These are phyloP conservation scores for Furcasterigmium sp. DNA, from an alignment of 2,329 filamentous ascomycete genomes.

Conservation along the genomic window DNA sequence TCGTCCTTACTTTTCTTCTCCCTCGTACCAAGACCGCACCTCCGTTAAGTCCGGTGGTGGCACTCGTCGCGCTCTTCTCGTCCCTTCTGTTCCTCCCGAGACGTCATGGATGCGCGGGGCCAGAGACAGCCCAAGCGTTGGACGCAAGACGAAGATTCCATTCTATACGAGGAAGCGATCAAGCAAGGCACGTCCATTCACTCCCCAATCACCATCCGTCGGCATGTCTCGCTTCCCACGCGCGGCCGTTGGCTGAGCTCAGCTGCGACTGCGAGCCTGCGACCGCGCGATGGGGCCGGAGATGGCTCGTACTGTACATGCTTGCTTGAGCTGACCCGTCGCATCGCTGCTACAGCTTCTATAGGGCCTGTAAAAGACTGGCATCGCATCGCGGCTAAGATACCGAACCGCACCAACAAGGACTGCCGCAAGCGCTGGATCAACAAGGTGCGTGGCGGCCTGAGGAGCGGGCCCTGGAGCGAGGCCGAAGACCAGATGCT, in stretches of 20 bases:
- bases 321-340: too few species aligned
- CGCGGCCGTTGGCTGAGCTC: too few species aligned
- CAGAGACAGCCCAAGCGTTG: constrained; percentile 4
- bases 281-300: too few species aligned
- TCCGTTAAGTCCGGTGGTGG: too few species aligned
- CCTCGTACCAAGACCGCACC: too few species aligned
- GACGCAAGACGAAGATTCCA: constrained; percentile 6
- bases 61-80: too few species aligned
- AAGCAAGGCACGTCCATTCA: constrained; percentile 6
- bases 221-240: too few species aligned
- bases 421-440: constrained; percentile 37
- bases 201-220: not conserved
- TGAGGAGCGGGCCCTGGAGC: constrained; percentile 31
- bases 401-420: constrained; percentile 35
- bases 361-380: constrained; percentile 14
- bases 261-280: too few species aligned
- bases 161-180: constrained; percentile 5
- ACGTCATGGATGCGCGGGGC: too few species aligned
- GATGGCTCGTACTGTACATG: too few species aligned
- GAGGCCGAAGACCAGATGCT: constrained; percentile 15
- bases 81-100: too few species aligned
- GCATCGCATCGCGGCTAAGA: constrained; percentile 27
- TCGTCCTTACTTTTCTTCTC: too few species aligned
- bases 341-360: not conserved
- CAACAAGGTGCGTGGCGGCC: constrained; percentile 26